Evolutionary conservation across 2,329 filamentous ascomycete species (phyloP).

Genomic region (Alternaria sp.): DNA sequence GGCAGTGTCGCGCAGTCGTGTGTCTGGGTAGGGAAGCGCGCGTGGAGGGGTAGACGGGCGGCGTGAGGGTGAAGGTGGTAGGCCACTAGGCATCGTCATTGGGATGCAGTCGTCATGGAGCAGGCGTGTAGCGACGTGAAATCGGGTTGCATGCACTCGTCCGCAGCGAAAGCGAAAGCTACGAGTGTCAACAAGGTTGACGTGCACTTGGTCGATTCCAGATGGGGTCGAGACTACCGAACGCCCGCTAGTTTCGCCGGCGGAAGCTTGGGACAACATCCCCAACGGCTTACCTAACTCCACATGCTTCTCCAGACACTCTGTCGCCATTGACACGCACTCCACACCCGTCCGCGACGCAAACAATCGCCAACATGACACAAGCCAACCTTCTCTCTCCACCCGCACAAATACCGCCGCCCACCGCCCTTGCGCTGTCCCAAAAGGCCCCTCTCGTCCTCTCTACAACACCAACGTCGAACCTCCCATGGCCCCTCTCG

Average conservation of each 20-base stretch:
- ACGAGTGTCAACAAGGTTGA: conserved; percentile 11
- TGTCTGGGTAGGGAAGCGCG: conserved; percentile 24
- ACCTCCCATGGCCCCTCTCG: conserved; percentile 61
- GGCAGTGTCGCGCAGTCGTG: conserved; percentile 25
- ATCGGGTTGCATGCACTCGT: not conserved
- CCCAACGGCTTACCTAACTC: conserved; percentile 17
- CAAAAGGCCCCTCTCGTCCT: conserved; percentile 56
- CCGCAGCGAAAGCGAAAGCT: conserved; percentile 1
- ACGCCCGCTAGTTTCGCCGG: conserved; percentile 30
- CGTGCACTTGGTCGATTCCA: conserved; percentile 18
- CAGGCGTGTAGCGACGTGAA: not conserved
- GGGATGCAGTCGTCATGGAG: conserved; percentile 30
- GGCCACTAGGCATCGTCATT: conserved; percentile 47
- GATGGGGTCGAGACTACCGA: conserved; percentile 9
- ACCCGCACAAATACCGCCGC: conserved; percentile 51
- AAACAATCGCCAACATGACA: conserved; percentile 33
- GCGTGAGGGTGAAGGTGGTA: conserved; percentile 27
- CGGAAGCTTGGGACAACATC: conserved; percentile 18
- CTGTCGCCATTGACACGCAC: conserved; percentile 13
- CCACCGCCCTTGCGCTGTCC: conserved; percentile 57
- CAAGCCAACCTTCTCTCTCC: conserved; percentile 52
- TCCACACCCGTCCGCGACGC: conserved; percentile 1
- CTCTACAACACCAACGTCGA: conserved; percentile 49
- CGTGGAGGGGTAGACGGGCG: conserved; percentile 42
- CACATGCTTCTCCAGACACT: conserved; percentile 14